Percentiles rank a stretch among this genome's conserved stretches.
These are phyloP conservation scores for Schoenoplectus triqueter DNA, from an alignment of 202 grass and related monocot species.

Conservation along the genomic window DNA sequence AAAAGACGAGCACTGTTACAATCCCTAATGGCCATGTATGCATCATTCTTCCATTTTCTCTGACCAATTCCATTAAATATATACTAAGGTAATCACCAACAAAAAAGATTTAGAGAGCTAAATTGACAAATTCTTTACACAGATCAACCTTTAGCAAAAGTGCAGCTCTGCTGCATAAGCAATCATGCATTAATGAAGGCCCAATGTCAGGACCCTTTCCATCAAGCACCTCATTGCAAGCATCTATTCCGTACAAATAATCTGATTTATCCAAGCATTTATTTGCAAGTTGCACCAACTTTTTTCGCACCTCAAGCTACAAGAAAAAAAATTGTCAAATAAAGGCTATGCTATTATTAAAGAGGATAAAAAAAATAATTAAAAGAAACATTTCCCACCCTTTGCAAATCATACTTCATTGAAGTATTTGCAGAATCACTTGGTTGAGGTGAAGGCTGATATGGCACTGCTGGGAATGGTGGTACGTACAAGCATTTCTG, in stretches of 20 bases:
- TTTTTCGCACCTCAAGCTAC: conserved; percentile 79
- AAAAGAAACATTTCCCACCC: conserved; percentile 52
- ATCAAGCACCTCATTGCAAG: conserved; percentile 80
- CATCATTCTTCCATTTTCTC: conserved; percentile 98
- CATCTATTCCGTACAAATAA: conserved; percentile 78
- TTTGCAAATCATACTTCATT: conserved; percentile 47
- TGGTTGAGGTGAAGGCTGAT: conserved; percentile 35
- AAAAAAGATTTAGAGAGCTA: neutral
- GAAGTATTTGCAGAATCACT: conserved; percentile 43
- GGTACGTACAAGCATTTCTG: conserved; percentile 56
- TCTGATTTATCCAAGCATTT: conserved; percentile 57
- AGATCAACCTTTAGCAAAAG: conserved; percentile 84
- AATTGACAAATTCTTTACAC: neutral
- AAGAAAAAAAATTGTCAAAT: conserved; percentile 33
- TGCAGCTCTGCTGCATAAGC: conserved; percentile 78
- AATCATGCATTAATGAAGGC: conserved; percentile 54
- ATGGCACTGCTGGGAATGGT: conserved; percentile 56
- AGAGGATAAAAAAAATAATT: neutral
- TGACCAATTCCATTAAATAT: conserved; percentile 46
- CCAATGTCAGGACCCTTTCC: conserved; percentile 57
- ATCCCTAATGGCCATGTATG: conserved; percentile 89
- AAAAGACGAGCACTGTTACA: conserved; percentile 70
- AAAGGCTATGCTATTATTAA: neutral
- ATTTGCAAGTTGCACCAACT: conserved; percentile 61
- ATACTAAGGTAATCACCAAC: conserved; percentile 24